A percentile compares a stretch with the other conserved stretches of the same genome.
phyloP scores from a whole-genome alignment of 768 basidiomycete genomes.

The Asterophora lycoperdoides region DNA sequence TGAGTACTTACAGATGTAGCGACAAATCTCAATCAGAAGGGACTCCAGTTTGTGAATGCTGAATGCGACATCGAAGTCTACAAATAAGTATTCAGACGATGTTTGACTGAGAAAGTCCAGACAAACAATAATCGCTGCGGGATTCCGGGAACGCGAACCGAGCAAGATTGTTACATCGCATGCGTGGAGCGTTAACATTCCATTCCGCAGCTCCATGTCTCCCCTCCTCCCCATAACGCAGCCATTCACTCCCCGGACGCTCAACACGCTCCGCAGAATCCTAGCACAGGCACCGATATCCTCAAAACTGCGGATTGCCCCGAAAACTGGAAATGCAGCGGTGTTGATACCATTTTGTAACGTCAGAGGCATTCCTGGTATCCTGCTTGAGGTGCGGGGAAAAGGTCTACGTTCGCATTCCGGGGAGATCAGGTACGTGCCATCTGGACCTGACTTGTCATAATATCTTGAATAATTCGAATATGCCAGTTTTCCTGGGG shows the following conservation, averaged over 20 bases:
- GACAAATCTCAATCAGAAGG: too few species aligned
- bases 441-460: background rate
- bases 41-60: too few species aligned
- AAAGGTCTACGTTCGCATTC: slow-evolving; percentile 64
- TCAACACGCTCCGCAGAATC: slow-evolving; percentile 26
- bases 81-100: too few species aligned
- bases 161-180: too few species aligned
- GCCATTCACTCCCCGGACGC: slow-evolving; percentile 36
- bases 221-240: slow-evolving; percentile 29
- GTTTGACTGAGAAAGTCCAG: too few species aligned
- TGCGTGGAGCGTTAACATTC: background rate
- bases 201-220: slow-evolving; percentile 7
- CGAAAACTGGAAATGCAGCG: slow-evolving; percentile 45
- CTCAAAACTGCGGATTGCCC: slow-evolving; percentile 7
- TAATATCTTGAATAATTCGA: background rate
- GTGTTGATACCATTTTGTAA: slow-evolving; percentile 79
- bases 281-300: slow-evolving; percentile 8
- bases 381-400: slow-evolving; percentile 69
- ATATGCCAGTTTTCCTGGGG: slow-evolving; percentile 67
- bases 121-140: too few species aligned
- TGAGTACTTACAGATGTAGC: too few species aligned
- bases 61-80: too few species aligned
- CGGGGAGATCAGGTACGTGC: slow-evolving; percentile 72
- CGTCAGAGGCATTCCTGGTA: slow-evolving; percentile 57
- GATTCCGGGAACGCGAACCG: background rate